Conservation (phyloP, 1,284 basidiomycete genomes). For the Cryptococcus neoformans region DNA sequence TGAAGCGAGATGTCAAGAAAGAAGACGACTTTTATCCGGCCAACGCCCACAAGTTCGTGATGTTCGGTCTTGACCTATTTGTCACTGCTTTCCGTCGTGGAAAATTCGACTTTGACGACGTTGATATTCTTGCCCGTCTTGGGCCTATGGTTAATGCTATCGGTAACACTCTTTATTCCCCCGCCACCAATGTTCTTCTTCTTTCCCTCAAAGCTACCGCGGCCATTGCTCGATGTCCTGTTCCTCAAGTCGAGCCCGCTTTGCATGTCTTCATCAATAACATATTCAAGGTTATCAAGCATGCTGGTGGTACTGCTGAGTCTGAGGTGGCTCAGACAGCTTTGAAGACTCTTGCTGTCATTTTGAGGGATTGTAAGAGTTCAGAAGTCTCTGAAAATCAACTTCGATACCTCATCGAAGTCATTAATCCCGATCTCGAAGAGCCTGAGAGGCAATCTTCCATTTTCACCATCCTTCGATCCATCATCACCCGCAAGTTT, state of each 20-base stretch:
- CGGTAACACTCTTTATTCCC: constrained; percentile 90
- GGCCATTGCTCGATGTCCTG: constrained; percentile 77
- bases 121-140: constrained; percentile 68
- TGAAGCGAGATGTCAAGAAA: constrained; percentile 59
- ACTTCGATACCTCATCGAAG: constrained; percentile 77
- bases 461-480: constrained; percentile 87
- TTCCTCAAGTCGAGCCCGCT: constrained; percentile 71
- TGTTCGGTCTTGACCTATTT: constrained; percentile 90
- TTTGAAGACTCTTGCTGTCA: constrained; percentile 77
- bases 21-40: constrained; percentile 70
- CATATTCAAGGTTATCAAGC: constrained; percentile 78
- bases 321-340: constrained; percentile 87
- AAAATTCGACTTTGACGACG: constrained; percentile 79
- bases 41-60: constrained; percentile 81
- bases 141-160: constrained; percentile 83
- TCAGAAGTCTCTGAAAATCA: constrained; percentile 86
- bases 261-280: constrained; percentile 83
- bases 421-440: constrained; percentile 88
- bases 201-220: constrained; percentile 78
- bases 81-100: constrained; percentile 80
- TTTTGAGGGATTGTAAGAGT: constrained; percentile 78
- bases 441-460: constrained; percentile 83
- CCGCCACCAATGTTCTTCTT: constrained; percentile 71
- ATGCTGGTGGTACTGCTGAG: constrained; percentile 75
- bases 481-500: constrained; percentile 85